These are phyloP conservation scores for Euphrasia confusa DNA, from an alignment of 257 asterid species.

Conservation along the genomic window DNA sequence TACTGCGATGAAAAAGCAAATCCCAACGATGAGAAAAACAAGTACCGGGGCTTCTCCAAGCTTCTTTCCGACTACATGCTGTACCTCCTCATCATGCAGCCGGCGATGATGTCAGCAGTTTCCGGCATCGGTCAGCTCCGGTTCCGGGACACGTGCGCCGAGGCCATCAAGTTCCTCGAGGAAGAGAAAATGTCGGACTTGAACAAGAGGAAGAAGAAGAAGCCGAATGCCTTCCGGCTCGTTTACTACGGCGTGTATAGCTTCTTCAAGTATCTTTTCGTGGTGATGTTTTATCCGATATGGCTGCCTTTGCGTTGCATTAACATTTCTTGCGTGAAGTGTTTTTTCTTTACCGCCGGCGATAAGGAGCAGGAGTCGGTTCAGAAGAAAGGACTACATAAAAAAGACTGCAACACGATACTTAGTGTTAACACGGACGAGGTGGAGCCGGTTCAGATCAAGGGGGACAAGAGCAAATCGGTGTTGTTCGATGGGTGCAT, in stretches of 20 bases:
- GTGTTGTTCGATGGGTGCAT: constrained; percentile 48
- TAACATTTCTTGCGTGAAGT: neutral
- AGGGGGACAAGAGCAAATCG: constrained; percentile 51
- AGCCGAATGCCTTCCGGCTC: neutral
- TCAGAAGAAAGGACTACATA: neutral
- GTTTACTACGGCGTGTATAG: neutral
- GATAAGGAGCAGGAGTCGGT: neutral
- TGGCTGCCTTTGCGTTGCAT: neutral
- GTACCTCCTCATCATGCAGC: constrained; percentile 52
- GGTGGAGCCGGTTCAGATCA: constrained; percentile 37
- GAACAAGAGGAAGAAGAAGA: neutral
- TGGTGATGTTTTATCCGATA: neutral
- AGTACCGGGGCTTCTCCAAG: constrained; percentile 30
- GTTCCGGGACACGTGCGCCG: constrained; percentile 50
- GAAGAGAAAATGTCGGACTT: neutral
- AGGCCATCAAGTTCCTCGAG: constrained; percentile 31
- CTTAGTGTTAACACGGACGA: constrained; percentile 26
- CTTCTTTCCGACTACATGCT: constrained; percentile 57
- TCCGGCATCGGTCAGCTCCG: constrained; percentile 54
- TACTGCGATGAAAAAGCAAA: constrained; percentile 23
- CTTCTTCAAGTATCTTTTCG: neutral
- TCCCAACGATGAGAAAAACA: neutral
- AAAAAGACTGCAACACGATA: constrained; percentile 22
- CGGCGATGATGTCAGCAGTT: constrained; percentile 46
- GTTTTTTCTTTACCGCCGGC: neutral